These are phyloP conservation scores for Beauveria scarabaeidicola DNA, from an alignment of 2,329 filamentous ascomycete genomes.

Conservation along the genomic window DNA sequence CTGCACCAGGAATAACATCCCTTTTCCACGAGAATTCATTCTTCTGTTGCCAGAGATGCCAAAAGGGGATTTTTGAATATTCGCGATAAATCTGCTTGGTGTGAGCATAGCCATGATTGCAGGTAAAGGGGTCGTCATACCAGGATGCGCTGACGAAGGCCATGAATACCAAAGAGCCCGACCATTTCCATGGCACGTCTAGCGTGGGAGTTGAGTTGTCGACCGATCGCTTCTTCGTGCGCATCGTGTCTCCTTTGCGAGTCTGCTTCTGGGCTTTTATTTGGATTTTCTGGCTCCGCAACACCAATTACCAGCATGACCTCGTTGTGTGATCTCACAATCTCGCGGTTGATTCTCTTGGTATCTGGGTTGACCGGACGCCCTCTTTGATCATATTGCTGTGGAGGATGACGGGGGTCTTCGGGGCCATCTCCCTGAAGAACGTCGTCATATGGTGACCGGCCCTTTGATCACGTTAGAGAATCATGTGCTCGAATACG, in stretches of 20 bases:
- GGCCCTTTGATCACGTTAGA: constrained; percentile 33
- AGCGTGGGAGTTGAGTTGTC: constrained; percentile 27
- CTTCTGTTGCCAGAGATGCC: constrained; percentile 29
- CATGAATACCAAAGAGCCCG: constrained; percentile 43
- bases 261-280: constrained; percentile 31
- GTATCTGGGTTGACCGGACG: constrained; percentile 48
- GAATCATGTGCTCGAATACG: not conserved
- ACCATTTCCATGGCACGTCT: constrained; percentile 30
- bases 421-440: constrained; percentile 36
- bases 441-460: constrained; percentile 52
- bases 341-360: constrained; percentile 45
- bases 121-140: constrained; percentile 23
- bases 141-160: constrained; percentile 45
- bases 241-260: constrained; percentile 34
- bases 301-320: constrained; percentile 57
- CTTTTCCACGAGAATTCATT: constrained; percentile 23
- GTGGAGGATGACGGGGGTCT: constrained; percentile 23
- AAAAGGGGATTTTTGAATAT: constrained; percentile 41
- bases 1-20: constrained; percentile 26
- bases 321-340: constrained; percentile 53
- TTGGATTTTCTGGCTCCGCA: constrained; percentile 46
- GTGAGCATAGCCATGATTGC: constrained; percentile 9
- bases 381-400: constrained; percentile 47
- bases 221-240: constrained; percentile 41
- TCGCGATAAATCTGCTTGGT: constrained; percentile 40